A percentile compares a stretch with the other conserved stretches of the same genome.
These are phyloP conservation scores for Coemansia sp. DNA, from an alignment of 192 early-diverging fungal genomes.

Conservation along the genomic window DNA sequence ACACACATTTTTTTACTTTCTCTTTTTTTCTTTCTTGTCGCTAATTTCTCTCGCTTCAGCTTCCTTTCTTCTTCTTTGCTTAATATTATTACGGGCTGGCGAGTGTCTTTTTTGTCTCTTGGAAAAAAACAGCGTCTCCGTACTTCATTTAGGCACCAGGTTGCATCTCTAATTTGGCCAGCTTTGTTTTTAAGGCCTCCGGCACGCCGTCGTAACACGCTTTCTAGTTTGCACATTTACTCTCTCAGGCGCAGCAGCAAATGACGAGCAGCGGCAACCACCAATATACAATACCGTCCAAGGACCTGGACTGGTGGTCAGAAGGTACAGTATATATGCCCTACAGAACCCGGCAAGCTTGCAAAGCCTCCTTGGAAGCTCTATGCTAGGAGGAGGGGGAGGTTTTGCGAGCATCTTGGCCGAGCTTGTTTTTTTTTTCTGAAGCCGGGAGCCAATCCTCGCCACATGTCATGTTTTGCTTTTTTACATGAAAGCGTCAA, in stretches of 20 bases:
- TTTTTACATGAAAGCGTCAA: conserved; percentile 9
- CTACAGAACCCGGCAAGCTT: neutral
- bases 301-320: conserved; percentile 55
- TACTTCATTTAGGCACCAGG: no score
- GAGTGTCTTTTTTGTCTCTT: conserved; percentile 1
- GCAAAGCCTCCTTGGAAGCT: conserved; percentile 16
- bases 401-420: neutral
- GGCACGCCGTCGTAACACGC: no score
- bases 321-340: conserved; percentile 39
- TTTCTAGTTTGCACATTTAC: no score
- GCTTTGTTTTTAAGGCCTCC: neutral
- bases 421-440: conserved; percentile 12
- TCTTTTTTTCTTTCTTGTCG: conserved; percentile 3
- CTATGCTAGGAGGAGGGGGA: no score
- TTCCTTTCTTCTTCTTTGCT: conserved; percentile 6
- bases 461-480: conserved; percentile 20
- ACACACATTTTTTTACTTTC: conserved; percentile 10
- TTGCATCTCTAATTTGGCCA: no score
- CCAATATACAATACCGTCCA: conserved; percentile 39
- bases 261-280: conserved; percentile 20
- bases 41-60: conserved; percentile 4
- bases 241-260: neutral
- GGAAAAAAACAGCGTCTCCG: no score
- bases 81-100: conserved; percentile 24
- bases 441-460: neutral